Conservation (phyloP, 805 yeast species). For the Yamadazyma sp. region DNA sequence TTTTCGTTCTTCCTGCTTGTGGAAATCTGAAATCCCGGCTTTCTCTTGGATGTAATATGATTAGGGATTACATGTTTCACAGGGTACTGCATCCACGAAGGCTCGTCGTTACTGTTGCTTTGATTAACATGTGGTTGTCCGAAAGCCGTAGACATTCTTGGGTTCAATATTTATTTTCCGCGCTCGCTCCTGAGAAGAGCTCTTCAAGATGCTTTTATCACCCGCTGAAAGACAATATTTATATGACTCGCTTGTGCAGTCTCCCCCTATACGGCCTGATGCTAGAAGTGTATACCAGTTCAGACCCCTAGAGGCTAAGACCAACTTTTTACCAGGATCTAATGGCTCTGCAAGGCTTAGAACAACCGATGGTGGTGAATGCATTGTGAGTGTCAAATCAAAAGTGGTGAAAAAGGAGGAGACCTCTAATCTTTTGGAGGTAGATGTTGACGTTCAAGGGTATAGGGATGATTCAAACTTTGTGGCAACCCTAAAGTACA, state of each 20-base stretch:
- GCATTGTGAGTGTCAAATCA: slow-evolving; percentile 86
- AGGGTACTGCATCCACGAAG: slow-evolving; percentile 38
- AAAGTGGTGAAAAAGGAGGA: slow-evolving; percentile 57
- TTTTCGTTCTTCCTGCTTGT: slow-evolving; percentile 19
- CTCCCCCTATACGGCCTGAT: slow-evolving; percentile 79
- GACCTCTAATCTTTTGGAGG: slow-evolving; percentile 56
- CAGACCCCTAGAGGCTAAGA: slow-evolving; percentile 81
- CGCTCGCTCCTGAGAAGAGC: slow-evolving; percentile 1
- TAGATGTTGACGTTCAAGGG: slow-evolving; percentile 81
- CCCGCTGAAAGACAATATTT: slow-evolving; percentile 76
- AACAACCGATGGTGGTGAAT: slow-evolving; percentile 88
- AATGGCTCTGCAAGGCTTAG: slow-evolving; percentile 91
- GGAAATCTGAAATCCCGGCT: slow-evolving; percentile 39
- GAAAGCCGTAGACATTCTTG: slow-evolving; percentile 4
- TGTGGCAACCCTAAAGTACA: slow-evolving; percentile 61
- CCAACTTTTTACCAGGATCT: slow-evolving; percentile 79
- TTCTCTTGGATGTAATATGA: slow-evolving; percentile 41
- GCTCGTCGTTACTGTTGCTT: slow-evolving; percentile 18
- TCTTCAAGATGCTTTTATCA: slow-evolving; percentile 58
- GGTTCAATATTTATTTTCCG: neutral
- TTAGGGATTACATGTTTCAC: slow-evolving; percentile 40
- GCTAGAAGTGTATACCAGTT: slow-evolving; percentile 73
- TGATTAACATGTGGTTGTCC: neutral
- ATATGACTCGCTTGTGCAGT: slow-evolving; percentile 62
- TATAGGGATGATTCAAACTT: slow-evolving; percentile 75